Base-by-base conservation (phyloP, 2,329 filamentous ascomycete species). In the Pezicula rhizophila region DNA sequence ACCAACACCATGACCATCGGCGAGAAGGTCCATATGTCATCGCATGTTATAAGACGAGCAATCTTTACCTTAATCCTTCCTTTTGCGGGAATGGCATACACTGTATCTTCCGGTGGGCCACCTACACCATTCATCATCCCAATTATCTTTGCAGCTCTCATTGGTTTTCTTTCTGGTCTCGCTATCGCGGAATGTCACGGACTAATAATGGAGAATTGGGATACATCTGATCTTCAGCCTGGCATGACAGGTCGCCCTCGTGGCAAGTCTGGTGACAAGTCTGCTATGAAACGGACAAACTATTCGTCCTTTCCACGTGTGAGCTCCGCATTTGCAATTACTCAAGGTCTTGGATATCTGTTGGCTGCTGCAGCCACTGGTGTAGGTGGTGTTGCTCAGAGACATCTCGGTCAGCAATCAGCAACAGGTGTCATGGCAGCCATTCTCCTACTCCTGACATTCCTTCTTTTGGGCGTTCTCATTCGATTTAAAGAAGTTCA, bases 151-250 rank as follows among this genome's bases (percentile, higher is more conserved):
- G 82, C 84, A 0, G 78, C 76, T 1, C 63, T 80, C 4, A 76
- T 89, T 12, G 85, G 84, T 0, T 88, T 88, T 57, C 69, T 89
- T 5, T 85, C 83, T 2, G 84, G 82, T 45, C 76, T 92, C 8
- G 86, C 85, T 1, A 82, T 89, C 41, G 79, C 86, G 2, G 87
- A 91, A 66, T 89, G 86, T 65, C 80, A 85, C 54, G 85, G 86
- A 1, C 69, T 91, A 28, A 77, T 90, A 62, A 90, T 91, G 86
- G 86, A 90, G 61, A 84, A 82, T 0, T 91, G 85, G 64, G 87
- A 91, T 63, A 87, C 82, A n/a, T 88, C 84, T 37, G 87, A 91
- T 64, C 72, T 91, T 4, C 85, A 87, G 56, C 81, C 84, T 2
- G 83, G 84, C 10, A 84, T 85, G 72, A 85, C 77, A 6, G 78